Evolutionary conservation across 495 filamentous ascomycete genomes (phyloP).

Genomic region (Lichina pygmaea): DNA sequence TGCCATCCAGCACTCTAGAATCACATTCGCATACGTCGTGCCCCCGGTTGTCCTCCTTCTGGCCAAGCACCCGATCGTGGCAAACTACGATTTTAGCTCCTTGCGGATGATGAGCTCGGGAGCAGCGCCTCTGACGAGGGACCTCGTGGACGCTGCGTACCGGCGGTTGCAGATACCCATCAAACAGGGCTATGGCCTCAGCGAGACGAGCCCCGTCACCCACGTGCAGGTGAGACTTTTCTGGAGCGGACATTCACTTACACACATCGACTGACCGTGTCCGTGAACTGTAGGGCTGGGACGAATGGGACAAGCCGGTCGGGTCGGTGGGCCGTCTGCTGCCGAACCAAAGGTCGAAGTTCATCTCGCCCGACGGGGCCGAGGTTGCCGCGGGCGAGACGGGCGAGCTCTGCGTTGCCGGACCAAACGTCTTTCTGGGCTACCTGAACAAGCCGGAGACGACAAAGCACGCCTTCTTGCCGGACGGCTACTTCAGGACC

Average conservation of each 20-base stretch:
- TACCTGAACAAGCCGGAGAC: constrained; percentile 46
- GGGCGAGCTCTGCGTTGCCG: constrained; percentile 57
- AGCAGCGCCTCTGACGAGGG: constrained; percentile 64
- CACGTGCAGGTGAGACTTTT: constrained; percentile 9
- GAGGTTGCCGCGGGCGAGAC: constrained; percentile 31
- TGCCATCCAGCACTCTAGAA: constrained; percentile 41
- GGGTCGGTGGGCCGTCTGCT: constrained; percentile 61
- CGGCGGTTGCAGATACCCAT: constrained; percentile 38
- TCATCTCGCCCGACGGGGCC: constrained; percentile 31
- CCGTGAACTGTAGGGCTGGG: constrained; percentile 29
- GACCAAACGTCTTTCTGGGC: constrained; percentile 48
- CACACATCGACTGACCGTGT: constrained; percentile 21
- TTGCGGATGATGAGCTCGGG: constrained; percentile 72
- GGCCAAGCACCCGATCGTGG: constrained; percentile 47
- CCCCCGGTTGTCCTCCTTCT: constrained; percentile 67
- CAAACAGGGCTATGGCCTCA: constrained; percentile 19
- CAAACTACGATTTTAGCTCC: constrained; percentile 53
- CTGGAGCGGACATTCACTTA: constrained; percentile 16
- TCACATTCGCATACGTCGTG: constrained; percentile 61
- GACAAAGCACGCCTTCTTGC: constrained; percentile 35
- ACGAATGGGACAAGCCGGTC: constrained; percentile 48
- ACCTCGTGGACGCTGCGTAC: constrained; percentile 59
- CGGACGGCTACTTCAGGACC: constrained; percentile 61
- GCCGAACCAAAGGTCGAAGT: constrained; percentile 63
- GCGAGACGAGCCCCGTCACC: constrained; percentile 34